A percentile compares a stretch with the other conserved stretches of the same genome.
These are phyloP conservation scores for Podospora pseudopauciseta DNA, from an alignment of 495 filamentous ascomycete species.

Conservation along the genomic window DNA sequence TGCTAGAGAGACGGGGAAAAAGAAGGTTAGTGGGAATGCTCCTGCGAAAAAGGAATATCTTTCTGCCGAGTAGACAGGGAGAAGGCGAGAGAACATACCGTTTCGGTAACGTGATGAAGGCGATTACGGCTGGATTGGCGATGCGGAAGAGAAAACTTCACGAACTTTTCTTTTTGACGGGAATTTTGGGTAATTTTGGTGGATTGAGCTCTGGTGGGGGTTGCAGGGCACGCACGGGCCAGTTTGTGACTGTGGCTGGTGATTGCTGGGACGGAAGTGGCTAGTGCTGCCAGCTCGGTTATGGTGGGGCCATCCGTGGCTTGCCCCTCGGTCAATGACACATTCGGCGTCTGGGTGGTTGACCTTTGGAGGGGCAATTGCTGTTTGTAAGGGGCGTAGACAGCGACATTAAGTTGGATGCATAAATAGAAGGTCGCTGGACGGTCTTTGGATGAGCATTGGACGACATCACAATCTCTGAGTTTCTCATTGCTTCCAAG, in stretches of 20 bases:
- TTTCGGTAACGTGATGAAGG: slow-evolving; percentile 85
- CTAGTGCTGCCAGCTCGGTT: background rate
- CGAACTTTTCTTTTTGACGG: slow-evolving; percentile 20
- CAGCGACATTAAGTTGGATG: background rate
- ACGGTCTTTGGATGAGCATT: background rate
- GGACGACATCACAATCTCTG: background rate
- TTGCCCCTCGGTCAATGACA: slow-evolving; percentile 29
- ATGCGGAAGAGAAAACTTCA: slow-evolving; percentile 12
- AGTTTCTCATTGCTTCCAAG: background rate
- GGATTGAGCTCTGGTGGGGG: slow-evolving; percentile 14
- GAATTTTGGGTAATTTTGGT: slow-evolving; percentile 14
- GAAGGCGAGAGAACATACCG: slow-evolving; percentile 22
- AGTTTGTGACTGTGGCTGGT: slow-evolving; percentile 3
- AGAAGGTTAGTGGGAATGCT: background rate
- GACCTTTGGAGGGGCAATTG: slow-evolving; percentile 12
- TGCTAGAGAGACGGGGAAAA: background rate
- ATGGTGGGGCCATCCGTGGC: background rate
- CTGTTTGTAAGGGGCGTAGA: background rate
- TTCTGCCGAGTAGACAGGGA: background rate
- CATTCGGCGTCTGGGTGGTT: slow-evolving; percentile 29
- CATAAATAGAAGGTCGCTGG: background rate
- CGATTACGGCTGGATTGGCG: slow-evolving; percentile 12
- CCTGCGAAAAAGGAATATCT: background rate
- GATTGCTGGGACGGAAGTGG: background rate
- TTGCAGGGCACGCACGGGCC: slow-evolving; percentile 22